Conservation (phyloP, 257 asterid genomes). For the Nyctanthes arbortristis region DNA sequence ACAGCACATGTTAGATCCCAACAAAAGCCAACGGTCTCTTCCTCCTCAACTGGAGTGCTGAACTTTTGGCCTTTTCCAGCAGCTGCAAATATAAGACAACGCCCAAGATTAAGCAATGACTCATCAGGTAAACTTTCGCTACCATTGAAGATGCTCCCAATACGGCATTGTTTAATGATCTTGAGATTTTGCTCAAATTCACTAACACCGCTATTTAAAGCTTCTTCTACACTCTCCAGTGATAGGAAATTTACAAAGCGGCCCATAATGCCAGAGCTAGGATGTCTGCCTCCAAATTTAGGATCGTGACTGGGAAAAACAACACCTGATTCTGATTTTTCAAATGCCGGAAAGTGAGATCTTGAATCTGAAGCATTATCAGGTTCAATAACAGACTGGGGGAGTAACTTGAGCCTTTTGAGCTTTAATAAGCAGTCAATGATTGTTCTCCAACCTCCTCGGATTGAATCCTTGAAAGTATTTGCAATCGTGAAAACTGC, state of each 20-base stretch:
- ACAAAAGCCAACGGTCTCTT: conserved; percentile 78
- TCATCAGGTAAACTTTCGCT: conserved; percentile 73
- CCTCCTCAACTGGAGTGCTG: conserved; percentile 87
- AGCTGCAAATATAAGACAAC: conserved; percentile 73
- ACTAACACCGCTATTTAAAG: conserved; percentile 68
- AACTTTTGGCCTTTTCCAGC: conserved; percentile 85
- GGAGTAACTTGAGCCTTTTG: conserved; percentile 78
- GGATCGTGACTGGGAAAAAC: conserved; percentile 34
- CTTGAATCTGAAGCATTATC: conserved; percentile 31
- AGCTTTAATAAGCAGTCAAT: conserved; percentile 89
- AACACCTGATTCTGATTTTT: conserved; percentile 31
- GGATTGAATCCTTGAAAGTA: conserved; percentile 68
- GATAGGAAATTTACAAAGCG: conserved; percentile 65
- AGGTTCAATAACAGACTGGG: conserved; percentile 61
- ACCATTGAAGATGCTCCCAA: conserved; percentile 72
- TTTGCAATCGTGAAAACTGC: conserved; percentile 85
- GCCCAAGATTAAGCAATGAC: conserved; percentile 73
- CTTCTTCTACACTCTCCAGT: conserved; percentile 83
- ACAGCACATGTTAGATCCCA: conserved; percentile 73
- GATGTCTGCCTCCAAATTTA: conserved; percentile 35
- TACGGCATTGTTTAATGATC: conserved; percentile 81
- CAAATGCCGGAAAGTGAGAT: conserved; percentile 6
- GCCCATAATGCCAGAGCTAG: conserved; percentile 53
- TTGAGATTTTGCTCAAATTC: conserved; percentile 83
- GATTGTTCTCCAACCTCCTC: conserved; percentile 94